A percentile compares a stretch with the other conserved stretches of the same genome.
Evolutionary conservation across 2,329 filamentous ascomycete genomes (phyloP).

Genomic region (Blastomyces parvus): DNA sequence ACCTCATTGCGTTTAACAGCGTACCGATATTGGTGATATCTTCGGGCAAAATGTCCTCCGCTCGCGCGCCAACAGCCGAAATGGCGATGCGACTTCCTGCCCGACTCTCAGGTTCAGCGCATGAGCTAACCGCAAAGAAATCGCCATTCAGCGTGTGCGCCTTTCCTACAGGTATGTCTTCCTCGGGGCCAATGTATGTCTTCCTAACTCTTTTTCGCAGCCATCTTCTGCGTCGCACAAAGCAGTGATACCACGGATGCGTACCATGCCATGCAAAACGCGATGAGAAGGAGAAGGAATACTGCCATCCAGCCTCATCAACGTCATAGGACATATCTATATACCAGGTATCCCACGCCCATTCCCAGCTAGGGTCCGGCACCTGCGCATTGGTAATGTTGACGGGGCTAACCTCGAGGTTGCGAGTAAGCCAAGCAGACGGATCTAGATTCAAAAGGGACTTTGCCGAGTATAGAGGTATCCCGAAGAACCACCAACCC

Average conservation of each 20-base stretch:
- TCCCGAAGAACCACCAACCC: slow-evolving; percentile 78
- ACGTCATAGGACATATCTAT: slow-evolving; percentile 70
- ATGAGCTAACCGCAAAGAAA: slow-evolving; percentile 63
- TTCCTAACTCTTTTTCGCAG: slow-evolving; percentile 67
- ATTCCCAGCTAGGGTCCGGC: slow-evolving; percentile 91
- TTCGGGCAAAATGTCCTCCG: slow-evolving; percentile 38
- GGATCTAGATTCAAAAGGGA: slow-evolving; percentile 82
- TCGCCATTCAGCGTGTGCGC: slow-evolving; percentile 53
- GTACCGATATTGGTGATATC: slow-evolving; percentile 57
- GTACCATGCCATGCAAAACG: slow-evolving; percentile 78
- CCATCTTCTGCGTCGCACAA: slow-evolving; percentile 85
- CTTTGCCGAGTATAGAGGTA: slow-evolving; percentile 77
- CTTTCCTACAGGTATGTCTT: background rate
- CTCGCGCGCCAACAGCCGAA: slow-evolving; percentile 25
- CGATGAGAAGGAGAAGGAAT: slow-evolving; percentile 75
- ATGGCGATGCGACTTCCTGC: slow-evolving; percentile 16
- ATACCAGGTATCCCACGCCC: slow-evolving; percentile 66
- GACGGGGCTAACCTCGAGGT: slow-evolving; percentile 49
- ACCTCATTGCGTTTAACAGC: slow-evolving; percentile 59
- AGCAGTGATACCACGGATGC: slow-evolving; percentile 86
- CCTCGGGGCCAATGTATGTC: slow-evolving; percentile 18
- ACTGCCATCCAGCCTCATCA: slow-evolving; percentile 92
- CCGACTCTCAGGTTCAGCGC: slow-evolving; percentile 27
- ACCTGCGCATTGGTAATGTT: slow-evolving; percentile 80
- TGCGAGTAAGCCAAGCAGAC: slow-evolving; percentile 69